A percentile compares a stretch with the other conserved stretches of the same genome.
phyloP scores from a whole-genome alignment of 148 eudicot species.

The Persicaria maculosa region DNA sequence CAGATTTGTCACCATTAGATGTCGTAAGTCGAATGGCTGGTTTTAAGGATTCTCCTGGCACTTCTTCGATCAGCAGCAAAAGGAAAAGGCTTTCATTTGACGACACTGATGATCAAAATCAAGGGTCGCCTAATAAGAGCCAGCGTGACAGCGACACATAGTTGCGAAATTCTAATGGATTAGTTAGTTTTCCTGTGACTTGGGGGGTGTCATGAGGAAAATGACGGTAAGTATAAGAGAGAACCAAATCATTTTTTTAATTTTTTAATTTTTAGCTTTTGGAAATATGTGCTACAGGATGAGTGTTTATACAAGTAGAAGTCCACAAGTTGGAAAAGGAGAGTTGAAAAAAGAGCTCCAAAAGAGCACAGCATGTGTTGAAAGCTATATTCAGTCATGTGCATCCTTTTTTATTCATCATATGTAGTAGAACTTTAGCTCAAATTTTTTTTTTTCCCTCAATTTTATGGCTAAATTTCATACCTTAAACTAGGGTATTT shows the following conservation, averaged over 20 bases:
- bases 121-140: slow-evolving; percentile 1
- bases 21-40: background rate
- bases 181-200: slow-evolving; percentile 1
- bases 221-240: slow-evolving; percentile 4
- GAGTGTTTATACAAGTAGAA: slow-evolving; percentile 10
- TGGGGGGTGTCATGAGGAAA: background rate
- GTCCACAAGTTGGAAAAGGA: slow-evolving; percentile 4
- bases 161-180: background rate
- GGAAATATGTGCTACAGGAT: background rate
- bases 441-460: background rate
- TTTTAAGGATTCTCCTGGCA: background rate
- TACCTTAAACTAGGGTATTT: background rate
- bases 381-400: background rate
- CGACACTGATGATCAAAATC: background rate
- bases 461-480: background rate
- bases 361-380: slow-evolving; percentile 6
- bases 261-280: background rate
- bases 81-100: slow-evolving; percentile 9
- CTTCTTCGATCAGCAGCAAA: slow-evolving; percentile 9
- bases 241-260: background rate
- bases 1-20: slow-evolving; percentile 14
- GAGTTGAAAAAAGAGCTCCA: background rate
- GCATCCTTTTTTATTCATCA: background rate
- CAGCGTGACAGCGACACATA: background rate
- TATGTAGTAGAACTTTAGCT: background rate